These are phyloP conservation scores for Lentinula sp. DNA, from an alignment of 768 basidiomycete species.

Conservation along the genomic window DNA sequence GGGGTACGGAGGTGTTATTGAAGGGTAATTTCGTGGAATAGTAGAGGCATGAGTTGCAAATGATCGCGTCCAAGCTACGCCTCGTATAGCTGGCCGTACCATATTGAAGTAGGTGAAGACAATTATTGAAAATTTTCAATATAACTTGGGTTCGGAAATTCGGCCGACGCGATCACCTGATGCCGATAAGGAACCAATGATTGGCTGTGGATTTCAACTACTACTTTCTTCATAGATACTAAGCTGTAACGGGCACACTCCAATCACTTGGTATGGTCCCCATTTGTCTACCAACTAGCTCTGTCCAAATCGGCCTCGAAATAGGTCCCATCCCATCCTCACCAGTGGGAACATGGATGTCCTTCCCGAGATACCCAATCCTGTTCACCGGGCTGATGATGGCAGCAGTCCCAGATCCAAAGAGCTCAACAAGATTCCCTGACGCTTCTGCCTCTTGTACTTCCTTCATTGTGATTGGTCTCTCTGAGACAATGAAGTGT, in stretches of 20 bases:
- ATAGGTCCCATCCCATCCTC: slow-evolving; percentile 77
- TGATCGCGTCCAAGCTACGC: neutral
- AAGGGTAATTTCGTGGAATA: slow-evolving; percentile 35
- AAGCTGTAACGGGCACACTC: slow-evolving; percentile 49
- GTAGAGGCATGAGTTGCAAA: slow-evolving; percentile 32
- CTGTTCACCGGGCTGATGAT: slow-evolving; percentile 67
- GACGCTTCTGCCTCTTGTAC: slow-evolving; percentile 50
- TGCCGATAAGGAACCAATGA: neutral
- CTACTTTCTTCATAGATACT: slow-evolving; percentile 5
- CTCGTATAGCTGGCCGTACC: neutral
- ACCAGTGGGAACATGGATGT: slow-evolving; percentile 58
- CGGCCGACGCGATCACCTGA: neutral
- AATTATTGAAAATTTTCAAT: neutral
- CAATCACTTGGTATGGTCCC: slow-evolving; percentile 75
- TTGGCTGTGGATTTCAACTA: neutral
- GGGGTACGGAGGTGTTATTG: slow-evolving; percentile 84
- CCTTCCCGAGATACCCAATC: slow-evolving; percentile 67
- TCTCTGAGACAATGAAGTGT: slow-evolving; percentile 56
- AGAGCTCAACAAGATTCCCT: slow-evolving; percentile 74
- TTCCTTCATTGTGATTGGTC: slow-evolving; percentile 72
- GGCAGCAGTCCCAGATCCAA: slow-evolving; percentile 81
- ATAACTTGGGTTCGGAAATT: neutral
- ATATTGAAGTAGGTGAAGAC: neutral
- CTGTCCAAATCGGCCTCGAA: slow-evolving; percentile 62
- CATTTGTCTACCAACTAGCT: slow-evolving; percentile 77